Evolutionary conservation across 2,329 filamentous ascomycete genomes (phyloP).

Genomic region (Pseudocercospora fijiensis): DNA sequence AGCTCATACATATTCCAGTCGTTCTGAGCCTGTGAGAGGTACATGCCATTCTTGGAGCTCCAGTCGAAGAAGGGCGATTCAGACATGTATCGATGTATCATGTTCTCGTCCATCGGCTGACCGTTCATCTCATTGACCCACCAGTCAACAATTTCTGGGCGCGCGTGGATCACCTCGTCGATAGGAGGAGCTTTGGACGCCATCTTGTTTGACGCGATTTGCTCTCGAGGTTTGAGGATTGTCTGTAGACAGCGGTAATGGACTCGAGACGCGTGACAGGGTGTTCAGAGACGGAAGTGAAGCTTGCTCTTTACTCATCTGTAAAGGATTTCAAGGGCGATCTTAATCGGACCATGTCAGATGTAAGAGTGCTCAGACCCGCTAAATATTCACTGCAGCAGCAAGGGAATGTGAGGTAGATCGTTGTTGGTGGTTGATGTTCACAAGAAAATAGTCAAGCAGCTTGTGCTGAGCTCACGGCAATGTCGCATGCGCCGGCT

Average conservation of each 20-base stretch:
- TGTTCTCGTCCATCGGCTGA: constrained; percentile 41
- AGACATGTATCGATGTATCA: constrained; percentile 61
- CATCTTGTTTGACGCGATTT: constrained; percentile 17
- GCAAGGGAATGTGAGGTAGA: neutral
- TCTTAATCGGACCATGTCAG: neutral
- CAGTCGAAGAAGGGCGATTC: constrained; percentile 64
- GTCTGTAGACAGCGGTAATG: neutral
- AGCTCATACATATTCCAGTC: constrained; percentile 52
- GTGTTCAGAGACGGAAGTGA: neutral
- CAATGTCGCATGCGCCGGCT: neutral
- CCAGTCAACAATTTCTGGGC: constrained; percentile 32
- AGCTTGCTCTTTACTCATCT: neutral
- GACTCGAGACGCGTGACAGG: neutral
- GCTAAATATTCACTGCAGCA: neutral
- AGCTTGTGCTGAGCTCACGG: neutral
- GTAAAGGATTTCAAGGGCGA: neutral
- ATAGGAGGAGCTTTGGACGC: constrained; percentile 22
- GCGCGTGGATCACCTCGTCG: constrained; percentile 30
- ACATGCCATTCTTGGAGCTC: constrained; percentile 60
- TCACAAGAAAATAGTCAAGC: neutral
- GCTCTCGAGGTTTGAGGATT: neutral
- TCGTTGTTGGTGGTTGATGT: neutral
- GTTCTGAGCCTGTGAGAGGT: constrained; percentile 53
- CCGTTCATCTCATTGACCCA: constrained; percentile 27
- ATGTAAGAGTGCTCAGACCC: neutral